Percentiles rank a stretch among this genome's conserved stretches.
phyloP scores from a whole-genome alignment of 805 yeast species.

The Zygosaccharomyces gambellarensis region DNA sequence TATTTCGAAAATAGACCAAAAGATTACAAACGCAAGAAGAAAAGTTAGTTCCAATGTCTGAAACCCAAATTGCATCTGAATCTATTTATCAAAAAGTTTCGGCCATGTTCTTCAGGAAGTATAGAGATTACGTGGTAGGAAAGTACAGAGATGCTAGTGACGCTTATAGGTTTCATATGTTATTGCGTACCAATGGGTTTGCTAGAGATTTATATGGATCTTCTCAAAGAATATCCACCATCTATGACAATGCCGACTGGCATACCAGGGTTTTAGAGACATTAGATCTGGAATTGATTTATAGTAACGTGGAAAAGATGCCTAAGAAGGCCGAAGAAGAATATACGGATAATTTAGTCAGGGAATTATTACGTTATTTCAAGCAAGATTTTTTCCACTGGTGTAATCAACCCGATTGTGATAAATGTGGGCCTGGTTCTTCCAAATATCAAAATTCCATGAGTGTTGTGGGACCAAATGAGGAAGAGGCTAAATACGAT shows the following conservation, averaged over 20 bases:
- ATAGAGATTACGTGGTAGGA: constrained; percentile 19
- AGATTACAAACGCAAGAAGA: background rate
- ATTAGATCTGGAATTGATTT: constrained; percentile 56
- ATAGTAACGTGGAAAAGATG: constrained; percentile 53
- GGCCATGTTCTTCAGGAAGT: constrained; percentile 20
- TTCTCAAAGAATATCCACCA: constrained; percentile 22
- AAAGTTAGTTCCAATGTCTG: constrained; percentile 1
- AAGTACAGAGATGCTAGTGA: constrained; percentile 20
- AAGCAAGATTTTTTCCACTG: constrained; percentile 76
- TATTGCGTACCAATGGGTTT: constrained; percentile 19
- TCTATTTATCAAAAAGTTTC: constrained; percentile 12
- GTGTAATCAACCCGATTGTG: constrained; percentile 70
- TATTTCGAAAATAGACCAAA: background rate
- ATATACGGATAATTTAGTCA: constrained; percentile 54
- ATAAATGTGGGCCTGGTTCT: constrained; percentile 40
- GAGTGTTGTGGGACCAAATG: constrained; percentile 42
- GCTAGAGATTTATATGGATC: constrained; percentile 25
- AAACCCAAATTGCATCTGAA: background rate
- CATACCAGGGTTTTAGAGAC: constrained; percentile 58
- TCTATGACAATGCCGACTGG: constrained; percentile 41
- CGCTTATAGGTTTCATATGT: constrained; percentile 14
- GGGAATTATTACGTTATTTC: constrained; percentile 61
- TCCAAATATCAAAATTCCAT: constrained; percentile 36
- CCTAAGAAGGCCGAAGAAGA: constrained; percentile 32
- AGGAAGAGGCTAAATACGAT: constrained; percentile 41